Conservation (phyloP, 2,329 filamentous ascomycete species). For the Penicillium sp. region DNA sequence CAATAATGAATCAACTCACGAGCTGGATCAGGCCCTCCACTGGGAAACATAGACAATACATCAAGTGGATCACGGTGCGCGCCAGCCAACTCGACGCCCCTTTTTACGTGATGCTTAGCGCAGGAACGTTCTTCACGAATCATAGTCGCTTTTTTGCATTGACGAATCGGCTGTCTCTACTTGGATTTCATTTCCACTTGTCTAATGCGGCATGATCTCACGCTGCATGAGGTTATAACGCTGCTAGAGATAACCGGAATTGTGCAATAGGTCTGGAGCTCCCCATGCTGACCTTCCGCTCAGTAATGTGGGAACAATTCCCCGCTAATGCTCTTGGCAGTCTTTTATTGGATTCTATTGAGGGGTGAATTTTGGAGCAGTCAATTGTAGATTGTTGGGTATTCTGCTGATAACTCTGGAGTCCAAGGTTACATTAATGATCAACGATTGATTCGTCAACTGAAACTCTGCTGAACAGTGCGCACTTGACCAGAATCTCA, state of each 20-base stretch:
- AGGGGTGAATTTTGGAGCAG: neutral
- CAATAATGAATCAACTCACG: constrained; percentile 28
- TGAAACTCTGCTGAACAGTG: too few species aligned
- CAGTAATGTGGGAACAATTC: neutral
- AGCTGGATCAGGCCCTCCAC: constrained; percentile 54
- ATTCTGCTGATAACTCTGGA: neutral
- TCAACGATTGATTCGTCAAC: too few species aligned
- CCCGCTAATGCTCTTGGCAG: neutral
- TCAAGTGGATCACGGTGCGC: constrained; percentile 31
- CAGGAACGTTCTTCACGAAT: neutral
- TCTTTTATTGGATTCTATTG: neutral
- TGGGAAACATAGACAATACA: constrained; percentile 59
- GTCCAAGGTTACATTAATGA: too few species aligned
- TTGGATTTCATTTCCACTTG: neutral
- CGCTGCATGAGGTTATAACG: neutral
- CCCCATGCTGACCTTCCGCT: neutral
- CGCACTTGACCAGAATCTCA: neutral
- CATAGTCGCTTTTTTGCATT: neutral
- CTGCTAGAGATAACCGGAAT: neutral
- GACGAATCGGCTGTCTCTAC: neutral
- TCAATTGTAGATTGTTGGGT: neutral
- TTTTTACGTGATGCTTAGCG: neutral
- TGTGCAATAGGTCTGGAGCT: neutral
- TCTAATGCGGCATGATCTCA: neutral
- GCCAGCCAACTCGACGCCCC: neutral